Conservation (phyloP, 2,329 filamentous ascomycete genomes). For the Diaporthe destruens region DNA sequence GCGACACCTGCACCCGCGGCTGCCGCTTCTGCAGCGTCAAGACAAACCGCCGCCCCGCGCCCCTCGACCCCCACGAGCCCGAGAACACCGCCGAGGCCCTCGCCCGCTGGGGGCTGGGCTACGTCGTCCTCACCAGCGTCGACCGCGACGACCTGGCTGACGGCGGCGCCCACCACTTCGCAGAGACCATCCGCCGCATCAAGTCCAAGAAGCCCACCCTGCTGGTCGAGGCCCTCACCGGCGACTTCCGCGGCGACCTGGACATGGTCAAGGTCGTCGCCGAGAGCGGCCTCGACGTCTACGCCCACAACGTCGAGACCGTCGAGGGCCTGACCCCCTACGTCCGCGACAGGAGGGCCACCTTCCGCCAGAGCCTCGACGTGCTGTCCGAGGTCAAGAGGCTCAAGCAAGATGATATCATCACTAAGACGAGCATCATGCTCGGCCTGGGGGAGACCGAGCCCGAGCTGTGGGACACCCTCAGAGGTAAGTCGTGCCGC, state of each 20-base stretch:
- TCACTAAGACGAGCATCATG: slow-evolving; percentile 99
- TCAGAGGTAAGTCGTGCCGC: slow-evolving; percentile 68
- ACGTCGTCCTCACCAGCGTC: slow-evolving; percentile 93
- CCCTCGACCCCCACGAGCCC: slow-evolving; percentile 94
- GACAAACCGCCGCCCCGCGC: slow-evolving; percentile 79
- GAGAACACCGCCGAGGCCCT: slow-evolving; percentile 97
- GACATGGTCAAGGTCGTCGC: slow-evolving; percentile 91
- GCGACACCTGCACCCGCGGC: slow-evolving; percentile 95
- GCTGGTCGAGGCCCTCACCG: slow-evolving; percentile 86
- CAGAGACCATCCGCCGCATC: slow-evolving; percentile 93
- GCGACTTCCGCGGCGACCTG: slow-evolving; percentile 86
- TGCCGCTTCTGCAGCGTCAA: slow-evolving; percentile 98
- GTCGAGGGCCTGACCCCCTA: slow-evolving; percentile 90
- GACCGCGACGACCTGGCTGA: slow-evolving; percentile 94
- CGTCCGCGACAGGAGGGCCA: slow-evolving; percentile 90
- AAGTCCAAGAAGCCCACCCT: slow-evolving; percentile 85
- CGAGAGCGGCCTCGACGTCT: slow-evolving; percentile 90
- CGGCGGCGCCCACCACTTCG: slow-evolving; percentile 89
- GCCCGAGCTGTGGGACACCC: slow-evolving; percentile 82
- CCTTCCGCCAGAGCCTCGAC: slow-evolving; percentile 84
- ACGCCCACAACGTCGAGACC: slow-evolving; percentile 97
- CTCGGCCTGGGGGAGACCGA: slow-evolving; percentile 94
- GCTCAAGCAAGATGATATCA: slow-evolving; percentile 76
- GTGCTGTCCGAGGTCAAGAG: slow-evolving; percentile 88
- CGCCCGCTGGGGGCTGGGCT: slow-evolving; percentile 91